Conservation (phyloP, 2,329 filamentous ascomycete genomes). For the Paraphaeosphaeria minitans region DNA sequence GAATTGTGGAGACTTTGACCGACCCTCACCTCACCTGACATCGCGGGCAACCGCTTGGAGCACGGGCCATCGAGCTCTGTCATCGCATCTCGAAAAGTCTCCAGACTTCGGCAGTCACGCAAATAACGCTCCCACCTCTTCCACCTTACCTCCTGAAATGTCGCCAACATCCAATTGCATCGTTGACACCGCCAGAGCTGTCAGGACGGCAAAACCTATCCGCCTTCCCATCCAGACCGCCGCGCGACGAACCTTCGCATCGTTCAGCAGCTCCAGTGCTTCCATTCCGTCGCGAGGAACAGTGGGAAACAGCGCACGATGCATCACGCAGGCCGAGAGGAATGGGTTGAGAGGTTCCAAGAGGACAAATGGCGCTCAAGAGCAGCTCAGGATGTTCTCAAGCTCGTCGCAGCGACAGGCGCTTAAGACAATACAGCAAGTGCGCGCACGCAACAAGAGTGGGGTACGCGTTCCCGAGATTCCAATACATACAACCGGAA, state of each 20-base stretch:
- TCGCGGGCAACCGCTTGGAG: not conserved
- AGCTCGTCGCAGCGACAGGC: conserved; percentile 32
- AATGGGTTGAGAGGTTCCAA: conserved; percentile 2
- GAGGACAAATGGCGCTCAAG: conserved; percentile 11
- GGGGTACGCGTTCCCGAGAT: conserved; percentile 30
- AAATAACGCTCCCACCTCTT: conserved; percentile 8
- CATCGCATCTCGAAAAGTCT: conserved; percentile 14
- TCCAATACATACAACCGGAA: not conserved
- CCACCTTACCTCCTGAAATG: conserved; percentile 29
- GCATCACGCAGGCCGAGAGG: conserved; percentile 20
- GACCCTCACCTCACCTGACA: conserved; percentile 11
- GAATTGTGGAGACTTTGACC: not conserved
- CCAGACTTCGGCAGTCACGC: conserved; percentile 10
- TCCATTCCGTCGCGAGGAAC: conserved; percentile 18
- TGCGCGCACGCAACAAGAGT: conserved; percentile 41
- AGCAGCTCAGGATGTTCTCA: conserved; percentile 32
- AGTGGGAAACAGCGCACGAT: conserved; percentile 16
- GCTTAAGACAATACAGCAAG: conserved; percentile 46
- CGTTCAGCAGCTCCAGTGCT: conserved; percentile 22
- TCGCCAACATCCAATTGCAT: conserved; percentile 33
- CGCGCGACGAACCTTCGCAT: conserved; percentile 34
- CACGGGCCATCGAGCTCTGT: conserved; percentile 5
- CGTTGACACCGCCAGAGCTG: conserved; percentile 22
- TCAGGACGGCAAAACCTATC: conserved; percentile 19
- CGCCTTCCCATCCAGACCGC: conserved; percentile 19